These are phyloP conservation scores for Pyrus betulifolia DNA, from an alignment of 306 rosid species.

Conservation along the genomic window DNA sequence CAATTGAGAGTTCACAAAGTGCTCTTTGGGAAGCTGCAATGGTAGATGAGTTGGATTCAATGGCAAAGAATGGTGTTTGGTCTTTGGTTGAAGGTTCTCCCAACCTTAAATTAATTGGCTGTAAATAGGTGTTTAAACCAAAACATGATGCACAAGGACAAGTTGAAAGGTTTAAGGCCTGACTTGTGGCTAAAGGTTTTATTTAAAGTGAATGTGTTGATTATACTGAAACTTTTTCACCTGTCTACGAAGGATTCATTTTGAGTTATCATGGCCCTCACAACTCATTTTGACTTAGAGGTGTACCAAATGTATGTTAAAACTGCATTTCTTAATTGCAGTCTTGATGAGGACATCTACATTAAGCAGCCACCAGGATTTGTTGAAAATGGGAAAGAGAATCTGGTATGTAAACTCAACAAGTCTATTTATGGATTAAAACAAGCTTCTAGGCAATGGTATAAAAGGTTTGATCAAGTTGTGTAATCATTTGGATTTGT, in stretches of 20 bases:
- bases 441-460: not conserved
- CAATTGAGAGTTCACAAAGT: not conserved
- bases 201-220: not conserved
- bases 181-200: no score
- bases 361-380: not conserved
- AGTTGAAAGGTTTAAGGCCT: no score
- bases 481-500: not conserved
- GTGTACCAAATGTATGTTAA: not conserved
- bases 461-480: not conserved
- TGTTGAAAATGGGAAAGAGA: not conserved
- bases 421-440: not conserved
- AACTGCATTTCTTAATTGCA: not conserved
- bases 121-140: no score
- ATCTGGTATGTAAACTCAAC: not conserved
- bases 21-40: not conserved
- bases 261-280: not conserved
- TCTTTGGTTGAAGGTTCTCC: not conserved
- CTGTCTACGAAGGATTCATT: not conserved
- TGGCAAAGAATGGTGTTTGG: not conserved
- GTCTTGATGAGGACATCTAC: not conserved
- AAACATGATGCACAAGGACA: no score
- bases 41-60: not conserved
- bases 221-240: no score
- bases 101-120: not conserved
- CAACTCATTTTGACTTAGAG: not conserved